Conservation (phyloP, 106 monocot species). For the Apostasia shenzhenica region DNA sequence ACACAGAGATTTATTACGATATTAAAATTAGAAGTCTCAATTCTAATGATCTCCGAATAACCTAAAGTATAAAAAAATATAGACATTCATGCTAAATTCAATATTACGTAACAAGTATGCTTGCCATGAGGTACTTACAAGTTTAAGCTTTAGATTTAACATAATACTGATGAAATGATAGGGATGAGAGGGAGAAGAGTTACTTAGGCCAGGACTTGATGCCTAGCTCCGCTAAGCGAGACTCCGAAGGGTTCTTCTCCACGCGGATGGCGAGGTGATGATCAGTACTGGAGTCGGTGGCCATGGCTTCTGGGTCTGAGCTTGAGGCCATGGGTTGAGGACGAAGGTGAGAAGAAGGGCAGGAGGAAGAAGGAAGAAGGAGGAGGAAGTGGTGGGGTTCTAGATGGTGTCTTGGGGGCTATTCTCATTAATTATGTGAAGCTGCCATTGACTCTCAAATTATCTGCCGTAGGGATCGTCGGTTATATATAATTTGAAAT, state of each 20-base stretch:
- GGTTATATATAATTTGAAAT: too few species aligned
- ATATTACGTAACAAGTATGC: neutral
- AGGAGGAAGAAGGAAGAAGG: neutral
- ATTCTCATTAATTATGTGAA: too few species aligned
- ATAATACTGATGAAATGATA: neutral
- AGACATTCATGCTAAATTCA: neutral
- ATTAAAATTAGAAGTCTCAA: neutral
- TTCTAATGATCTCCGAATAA: neutral
- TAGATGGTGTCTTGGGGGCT: too few species aligned
- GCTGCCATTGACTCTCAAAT: too few species aligned
- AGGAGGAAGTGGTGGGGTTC: neutral
- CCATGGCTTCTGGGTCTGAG: constrained; percentile 27
- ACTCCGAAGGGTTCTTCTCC: constrained; percentile 44
- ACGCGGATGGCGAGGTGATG: constrained; percentile 32
- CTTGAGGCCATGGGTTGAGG: constrained; percentile 27
- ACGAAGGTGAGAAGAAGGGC: neutral
- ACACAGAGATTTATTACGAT: neutral
- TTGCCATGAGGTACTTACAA: neutral
- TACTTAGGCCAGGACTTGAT: constrained; percentile 85
- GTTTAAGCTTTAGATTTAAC: neutral
- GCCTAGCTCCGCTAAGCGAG: constrained; percentile 42
- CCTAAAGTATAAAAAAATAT: neutral
- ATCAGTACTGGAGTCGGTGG: constrained; percentile 9
- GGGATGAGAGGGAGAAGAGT: constrained; percentile 2
- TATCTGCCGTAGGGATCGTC: too few species aligned